These are phyloP conservation scores for Phlyctochytrium planicorne DNA, from an alignment of 192 early-diverging fungal species.

Conservation along the genomic window DNA sequence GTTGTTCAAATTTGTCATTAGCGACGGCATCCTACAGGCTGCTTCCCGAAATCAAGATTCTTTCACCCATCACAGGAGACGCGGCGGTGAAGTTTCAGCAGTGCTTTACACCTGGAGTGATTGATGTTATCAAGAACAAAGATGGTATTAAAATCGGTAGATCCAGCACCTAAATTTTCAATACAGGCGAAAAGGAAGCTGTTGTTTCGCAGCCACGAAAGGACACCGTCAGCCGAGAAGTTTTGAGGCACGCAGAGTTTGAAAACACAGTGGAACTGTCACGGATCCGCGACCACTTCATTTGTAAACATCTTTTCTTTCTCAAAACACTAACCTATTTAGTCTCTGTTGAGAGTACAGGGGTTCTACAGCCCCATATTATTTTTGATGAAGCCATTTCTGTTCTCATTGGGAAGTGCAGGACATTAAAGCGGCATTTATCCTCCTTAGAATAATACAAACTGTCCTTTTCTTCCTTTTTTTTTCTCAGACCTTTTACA, in stretches of 20 bases:
- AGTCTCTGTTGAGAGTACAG: slow-evolving; percentile 87
- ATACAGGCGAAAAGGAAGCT: slow-evolving; percentile 64
- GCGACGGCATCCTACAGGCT: slow-evolving; percentile 94
- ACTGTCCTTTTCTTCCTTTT: too few relatives aligned
- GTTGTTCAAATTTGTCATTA: not conserved
- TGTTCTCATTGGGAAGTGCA: slow-evolving; percentile 79
- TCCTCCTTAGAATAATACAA: too few relatives aligned
- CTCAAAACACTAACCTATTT: slow-evolving; percentile 9
- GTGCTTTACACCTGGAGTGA: slow-evolving; percentile 87
- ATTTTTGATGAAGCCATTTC: slow-evolving; percentile 77
- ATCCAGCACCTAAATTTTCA: not conserved
- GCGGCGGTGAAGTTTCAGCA: slow-evolving; percentile 75
- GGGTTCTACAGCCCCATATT: slow-evolving; percentile 72
- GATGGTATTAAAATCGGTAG: slow-evolving; percentile 30
- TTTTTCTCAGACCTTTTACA: too few relatives aligned
- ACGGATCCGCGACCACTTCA: slow-evolving; percentile 94
- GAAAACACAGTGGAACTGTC: slow-evolving; percentile 84
- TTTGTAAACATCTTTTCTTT: slow-evolving; percentile 66
- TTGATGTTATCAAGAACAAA: slow-evolving; percentile 69
- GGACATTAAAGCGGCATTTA: slow-evolving; percentile 55
- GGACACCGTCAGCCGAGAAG: slow-evolving; percentile 93
- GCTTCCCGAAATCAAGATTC: slow-evolving; percentile 86
- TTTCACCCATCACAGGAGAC: slow-evolving; percentile 80
- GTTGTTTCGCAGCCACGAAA: slow-evolving; percentile 86
- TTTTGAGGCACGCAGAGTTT: slow-evolving; percentile 89